Conservation (phyloP, 441 rosid species). For the Eugenia klotzschiana region DNA sequence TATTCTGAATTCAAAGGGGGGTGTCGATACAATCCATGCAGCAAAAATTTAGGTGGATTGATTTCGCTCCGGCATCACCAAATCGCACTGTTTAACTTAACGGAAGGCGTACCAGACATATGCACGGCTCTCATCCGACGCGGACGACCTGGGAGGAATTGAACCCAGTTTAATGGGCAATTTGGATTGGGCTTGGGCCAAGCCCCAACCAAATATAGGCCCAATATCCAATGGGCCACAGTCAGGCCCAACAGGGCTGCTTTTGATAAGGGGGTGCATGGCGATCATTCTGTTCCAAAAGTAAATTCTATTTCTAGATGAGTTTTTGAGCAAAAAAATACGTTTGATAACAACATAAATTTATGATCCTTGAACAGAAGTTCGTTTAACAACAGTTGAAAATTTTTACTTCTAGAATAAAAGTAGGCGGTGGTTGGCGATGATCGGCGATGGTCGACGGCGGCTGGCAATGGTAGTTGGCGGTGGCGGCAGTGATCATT, state of each 20-base stretch:
- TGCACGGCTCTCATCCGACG: neutral
- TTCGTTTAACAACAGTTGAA: too few species aligned
- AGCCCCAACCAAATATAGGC: neutral
- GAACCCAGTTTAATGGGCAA: neutral
- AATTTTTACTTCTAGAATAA: too few species aligned
- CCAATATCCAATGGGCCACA: neutral
- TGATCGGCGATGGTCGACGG: too few species aligned
- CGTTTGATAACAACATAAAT: too few species aligned
- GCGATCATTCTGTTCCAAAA: too few species aligned
- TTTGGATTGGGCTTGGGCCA: neutral
- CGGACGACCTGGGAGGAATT: neutral
- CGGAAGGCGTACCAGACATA: neutral
- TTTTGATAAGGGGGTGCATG: neutral
- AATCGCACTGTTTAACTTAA: neutral
- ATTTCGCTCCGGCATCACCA: neutral
- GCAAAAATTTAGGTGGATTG: neutral
- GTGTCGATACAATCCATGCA: neutral
- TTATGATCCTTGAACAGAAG: too few species aligned
- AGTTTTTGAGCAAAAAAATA: too few species aligned
- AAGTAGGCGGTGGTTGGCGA: too few species aligned
- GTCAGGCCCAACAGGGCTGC: neutral
- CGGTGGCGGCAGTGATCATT: too few species aligned
- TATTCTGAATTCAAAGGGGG: neutral
- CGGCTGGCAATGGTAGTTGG: too few species aligned
- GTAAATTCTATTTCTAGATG: too few species aligned